Evolutionary conservation across 2,329 filamentous ascomycete species (phyloP), one percentile per base, ranked within the genome.

Genomic region (Ophiostoma montium): DNA sequence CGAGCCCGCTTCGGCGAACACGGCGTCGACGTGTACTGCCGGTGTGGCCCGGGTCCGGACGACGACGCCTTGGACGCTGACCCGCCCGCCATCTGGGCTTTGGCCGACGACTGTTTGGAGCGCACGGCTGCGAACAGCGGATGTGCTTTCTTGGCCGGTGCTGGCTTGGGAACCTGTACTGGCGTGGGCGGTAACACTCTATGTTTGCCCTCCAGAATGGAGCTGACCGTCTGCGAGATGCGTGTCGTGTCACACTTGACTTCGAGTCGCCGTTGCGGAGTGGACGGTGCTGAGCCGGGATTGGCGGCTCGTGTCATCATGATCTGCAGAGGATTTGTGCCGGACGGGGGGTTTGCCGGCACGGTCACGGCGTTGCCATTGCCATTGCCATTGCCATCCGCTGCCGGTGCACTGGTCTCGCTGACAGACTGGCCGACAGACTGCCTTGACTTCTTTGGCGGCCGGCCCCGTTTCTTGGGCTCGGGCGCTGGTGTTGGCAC

Each of bases 71-170:
- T 32, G 16, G 56, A 57, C 19, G 57, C 39, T 9, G 58, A 57
- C 39, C n/a, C 23, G 23, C 39, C 39, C 16, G 39, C 48, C 50
- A 15, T 52, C 38, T 32, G 42, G 8, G 18, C 31, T 31, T 54
- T 50, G 11, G 30, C 35, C 1, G 50, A 10, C n/a, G 48, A 7
- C 5, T 43, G 53, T 6, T 60, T 60, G 9, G 63, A 61, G 7
- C 68, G 19, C 56, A 80, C 84, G 6, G 74, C 76, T 15, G 72
- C 59, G 58, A 88, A 88, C 59, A 88, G 85, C 0, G 84, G 83
- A 63, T 88, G 65, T 3, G 63, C 59, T 31, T 56, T 49, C 47
- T 61, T 61, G 19, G 49, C 36, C 12, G 42, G 42, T 16, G 42
- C n/a, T 5, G 23, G 9, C 23, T 12, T n/a, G 47, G 32, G n/a